Base-by-base conservation (phyloP, 257 asterid genomes). In the Asclepias syriaca region DNA sequence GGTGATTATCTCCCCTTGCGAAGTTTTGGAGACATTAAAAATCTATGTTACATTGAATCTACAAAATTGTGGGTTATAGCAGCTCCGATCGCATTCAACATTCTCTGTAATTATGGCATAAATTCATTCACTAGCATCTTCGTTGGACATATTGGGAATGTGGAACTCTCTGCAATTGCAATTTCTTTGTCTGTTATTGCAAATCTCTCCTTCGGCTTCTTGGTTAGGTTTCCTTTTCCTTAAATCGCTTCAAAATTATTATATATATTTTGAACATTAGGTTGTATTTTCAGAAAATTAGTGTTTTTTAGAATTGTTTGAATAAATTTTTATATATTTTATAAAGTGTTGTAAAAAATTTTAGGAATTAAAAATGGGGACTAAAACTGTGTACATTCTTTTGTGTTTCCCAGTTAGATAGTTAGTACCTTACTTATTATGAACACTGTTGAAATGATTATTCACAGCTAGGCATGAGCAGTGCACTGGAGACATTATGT, bases 111-210 rank as follows among this genome's bases (percentile, higher is more conserved):
- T 55, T 93, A 93, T 58, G 97, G 98, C 73, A 82, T 91, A 64
- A 93, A 93, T 78, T 93, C 98, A 0, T 87, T 93, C 77, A 90
- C 98, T 1, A 91, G 78, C 80, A 91, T 91, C 61, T 89, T 93
- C 27, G 92, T 93, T 7, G 98, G 98, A 6, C 98, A 93, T 61
- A 86, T 91, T 72, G 98, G 98, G 45, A 88, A 93, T 69, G 82
- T 94, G 3, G 97, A 94, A 88, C 97, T 94, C 73, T 94, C 99
- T 45, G 90, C 96, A 3, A 91, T 91, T 43, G 86, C 98, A 67
- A 89, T 93, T 27, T 93, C 96, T 57, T 69, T 93, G n/a, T 91
- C 97, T 0, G 98, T 93, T 68, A 88, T 91, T 50, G 94, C 96
- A 1, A 93, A 93, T 77, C 84, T 93, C 57, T 85, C 98, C 0